A percentile compares a stretch with the other conserved stretches of the same genome.
Evolutionary conservation across 495 filamentous ascomycete genomes (phyloP).

Genomic region (Aspergillus sclerotiicarbonarius): DNA sequence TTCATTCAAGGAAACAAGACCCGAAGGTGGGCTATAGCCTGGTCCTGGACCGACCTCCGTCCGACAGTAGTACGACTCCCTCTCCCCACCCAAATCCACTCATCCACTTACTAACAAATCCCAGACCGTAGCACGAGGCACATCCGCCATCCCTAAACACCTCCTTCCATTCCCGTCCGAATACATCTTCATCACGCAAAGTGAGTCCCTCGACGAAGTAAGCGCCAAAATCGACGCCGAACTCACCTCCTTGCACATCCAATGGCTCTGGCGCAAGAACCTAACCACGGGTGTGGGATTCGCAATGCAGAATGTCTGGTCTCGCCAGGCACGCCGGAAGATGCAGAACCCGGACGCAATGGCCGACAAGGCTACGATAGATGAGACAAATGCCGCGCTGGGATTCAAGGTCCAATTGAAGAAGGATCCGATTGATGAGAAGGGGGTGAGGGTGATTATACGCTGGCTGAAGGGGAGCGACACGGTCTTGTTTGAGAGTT

Average conservation of each 20-base stretch:
- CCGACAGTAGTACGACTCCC: slow-evolving; percentile 54
- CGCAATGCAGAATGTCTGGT: slow-evolving; percentile 70
- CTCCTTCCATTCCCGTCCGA: slow-evolving; percentile 59
- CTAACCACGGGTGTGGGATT: slow-evolving; percentile 51
- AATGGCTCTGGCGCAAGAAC: slow-evolving; percentile 49
- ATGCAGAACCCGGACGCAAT: slow-evolving; percentile 30
- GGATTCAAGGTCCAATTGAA: slow-evolving; percentile 48
- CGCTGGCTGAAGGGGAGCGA: slow-evolving; percentile 79
- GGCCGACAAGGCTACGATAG: slow-evolving; percentile 26
- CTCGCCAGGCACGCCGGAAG: slow-evolving; percentile 59
- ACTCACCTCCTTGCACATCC: slow-evolving; percentile 45
- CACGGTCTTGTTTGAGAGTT: slow-evolving; percentile 78
- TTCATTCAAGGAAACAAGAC: slow-evolving; percentile 81
- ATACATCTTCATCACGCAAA: slow-evolving; percentile 45
- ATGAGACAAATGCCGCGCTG: slow-evolving; percentile 31
- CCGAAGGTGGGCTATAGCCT: slow-evolving; percentile 81
- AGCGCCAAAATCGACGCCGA: slow-evolving; percentile 37
- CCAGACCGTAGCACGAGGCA: slow-evolving; percentile 56
- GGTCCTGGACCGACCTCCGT: slow-evolving; percentile 73
- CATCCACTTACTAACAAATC: slow-evolving; percentile 2
- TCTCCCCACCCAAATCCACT: not conserved
- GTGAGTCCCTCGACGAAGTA: slow-evolving; percentile 25
- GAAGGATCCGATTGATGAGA: slow-evolving; percentile 21
- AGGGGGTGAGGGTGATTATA: slow-evolving; percentile 44
- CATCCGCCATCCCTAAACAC: slow-evolving; percentile 54